Evolutionary conservation across 352 stramenopile genomes (phyloP).

Genomic region (Phytophthora brassicae): DNA sequence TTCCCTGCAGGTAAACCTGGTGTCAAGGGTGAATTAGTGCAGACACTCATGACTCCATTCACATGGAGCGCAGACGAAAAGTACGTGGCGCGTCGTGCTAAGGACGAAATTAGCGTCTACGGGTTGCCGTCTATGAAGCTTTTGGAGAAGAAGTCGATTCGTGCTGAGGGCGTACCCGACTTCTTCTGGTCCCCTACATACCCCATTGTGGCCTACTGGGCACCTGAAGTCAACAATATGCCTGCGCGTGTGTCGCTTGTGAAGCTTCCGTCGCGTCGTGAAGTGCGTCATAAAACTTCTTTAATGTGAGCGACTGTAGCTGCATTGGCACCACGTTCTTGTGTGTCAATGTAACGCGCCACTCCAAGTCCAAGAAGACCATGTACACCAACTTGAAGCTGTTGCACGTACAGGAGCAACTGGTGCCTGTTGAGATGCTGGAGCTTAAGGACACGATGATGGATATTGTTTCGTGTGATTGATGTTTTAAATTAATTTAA

Average conservation of each 20-base stretch:
- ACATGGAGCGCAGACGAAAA: conserved; percentile 97
- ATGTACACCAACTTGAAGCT: conserved; percentile 99
- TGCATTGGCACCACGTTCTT: conserved; percentile 97
- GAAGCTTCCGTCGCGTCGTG: conserved; percentile 93
- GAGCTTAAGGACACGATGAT: conserved; percentile 97
- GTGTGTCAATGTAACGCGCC: conserved; percentile 87
- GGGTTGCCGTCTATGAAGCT: conserved; percentile 96
- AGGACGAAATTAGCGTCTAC: conserved; percentile 93
- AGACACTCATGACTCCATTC: conserved; percentile 86
- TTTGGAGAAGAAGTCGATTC: conserved; percentile 97
- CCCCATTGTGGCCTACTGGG: conserved; percentile 97
- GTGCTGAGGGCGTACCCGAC: conserved; percentile 94
- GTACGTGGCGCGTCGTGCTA: conserved; percentile 95
- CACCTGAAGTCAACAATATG: conserved; percentile 92
- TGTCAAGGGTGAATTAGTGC: conserved; percentile 71
- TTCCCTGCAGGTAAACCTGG: conserved; percentile 84
- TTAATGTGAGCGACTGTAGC: conserved; percentile 95
- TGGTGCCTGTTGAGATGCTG: conserved; percentile 98
- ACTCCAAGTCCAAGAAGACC: conserved; percentile 97
- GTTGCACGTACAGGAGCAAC: conserved; percentile 94
- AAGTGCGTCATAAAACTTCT: conserved; percentile 98
- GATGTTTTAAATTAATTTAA: too few species aligned
- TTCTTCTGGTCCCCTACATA: conserved; percentile 98
- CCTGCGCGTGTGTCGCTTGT: conserved; percentile 97
- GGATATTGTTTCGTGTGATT: too few species aligned